Evolutionary conservation across 345 rosid species (phyloP), one percentile per base, ranked within the genome.

Genomic region (Eucalyptus pauciflora): DNA sequence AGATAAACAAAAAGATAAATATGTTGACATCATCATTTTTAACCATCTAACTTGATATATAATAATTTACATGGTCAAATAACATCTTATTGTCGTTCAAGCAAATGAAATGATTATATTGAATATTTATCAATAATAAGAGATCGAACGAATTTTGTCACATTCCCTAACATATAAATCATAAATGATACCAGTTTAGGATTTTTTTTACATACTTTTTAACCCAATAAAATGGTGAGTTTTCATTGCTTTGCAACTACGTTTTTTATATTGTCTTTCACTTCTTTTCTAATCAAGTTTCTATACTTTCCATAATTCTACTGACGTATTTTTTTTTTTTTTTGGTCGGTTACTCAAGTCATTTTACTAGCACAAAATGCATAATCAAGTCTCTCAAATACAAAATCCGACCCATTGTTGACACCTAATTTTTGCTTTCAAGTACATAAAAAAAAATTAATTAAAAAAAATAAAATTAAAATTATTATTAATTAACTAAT

Each of bases 71-170:
- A 6, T 2, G 7, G 2, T 20, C 48, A 41, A 76, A 76, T 37
- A 20, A 37, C 6, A 7, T 37, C 1, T 9, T 3, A 10, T 71
- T 33, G 1, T 37, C 4, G 1, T 9, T 71, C 7, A 1, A 76
- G 8, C 5, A 20, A 41, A 76, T 41, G 48, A 11, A 20, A 76
- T 6, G 1, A 41, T 6, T 20, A 76, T 0, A 20, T 76, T 20
- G 3, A 10, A 41, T 25, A 20, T 76, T 20, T 41, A 41, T 0
- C 27, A 76, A 76, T 76, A 20, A 45, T 10, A 1, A 11, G 12
- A 11, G 2, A 37, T 11, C 0, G 0, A 37, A 18, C 2, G 5
- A 37, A 71, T 71, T 7, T 16, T 37, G 27, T 37, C 25, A 18
- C 11, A 17, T 71, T 37, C 1, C 45, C 25, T 18, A 18, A 71